phyloP scores from a whole-genome alignment of 139 green algal genomes.

The Deuterostichococcus epilithicus region DNA sequence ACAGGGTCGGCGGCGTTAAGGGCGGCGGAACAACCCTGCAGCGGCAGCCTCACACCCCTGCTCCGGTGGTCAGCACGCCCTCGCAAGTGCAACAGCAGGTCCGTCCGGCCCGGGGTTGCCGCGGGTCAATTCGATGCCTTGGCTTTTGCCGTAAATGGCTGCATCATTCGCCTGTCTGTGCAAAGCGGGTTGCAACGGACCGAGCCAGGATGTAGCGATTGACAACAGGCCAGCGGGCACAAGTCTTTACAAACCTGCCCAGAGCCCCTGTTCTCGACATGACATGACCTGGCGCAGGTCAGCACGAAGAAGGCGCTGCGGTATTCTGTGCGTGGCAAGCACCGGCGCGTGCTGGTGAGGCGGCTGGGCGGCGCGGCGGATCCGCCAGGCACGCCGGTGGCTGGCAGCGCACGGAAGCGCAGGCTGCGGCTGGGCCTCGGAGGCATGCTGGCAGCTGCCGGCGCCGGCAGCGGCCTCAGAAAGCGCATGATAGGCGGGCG shows the following conservation, averaged over 20 bases:
- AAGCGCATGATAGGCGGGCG: not conserved
- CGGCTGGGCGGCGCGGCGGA: not conserved
- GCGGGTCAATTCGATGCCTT: no score
- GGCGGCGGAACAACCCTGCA: not conserved
- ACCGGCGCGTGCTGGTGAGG: not conserved
- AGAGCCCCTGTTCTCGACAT: no score
- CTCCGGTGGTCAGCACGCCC: not conserved
- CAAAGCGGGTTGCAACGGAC: no score
- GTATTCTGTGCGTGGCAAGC: not conserved
- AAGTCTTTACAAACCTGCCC: no score
- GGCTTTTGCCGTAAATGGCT: no score
- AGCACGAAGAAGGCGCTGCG: not conserved
- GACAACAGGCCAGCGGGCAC: no score
- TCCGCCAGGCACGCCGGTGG: not conserved
- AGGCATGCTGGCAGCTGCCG: no score
- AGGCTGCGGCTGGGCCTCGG: not conserved
- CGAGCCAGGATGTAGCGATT: no score
- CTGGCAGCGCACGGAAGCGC: no score
- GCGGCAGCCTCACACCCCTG: not conserved
- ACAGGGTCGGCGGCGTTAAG: not conserved
- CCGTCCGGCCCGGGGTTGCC: no score
- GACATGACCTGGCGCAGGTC: no score
- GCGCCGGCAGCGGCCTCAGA: not conserved
- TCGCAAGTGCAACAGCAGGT: not conserved
- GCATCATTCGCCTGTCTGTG: no score